Base-by-base conservation (phyloP, 108 stramenopile species). In the Conticribra weissflogii region DNA sequence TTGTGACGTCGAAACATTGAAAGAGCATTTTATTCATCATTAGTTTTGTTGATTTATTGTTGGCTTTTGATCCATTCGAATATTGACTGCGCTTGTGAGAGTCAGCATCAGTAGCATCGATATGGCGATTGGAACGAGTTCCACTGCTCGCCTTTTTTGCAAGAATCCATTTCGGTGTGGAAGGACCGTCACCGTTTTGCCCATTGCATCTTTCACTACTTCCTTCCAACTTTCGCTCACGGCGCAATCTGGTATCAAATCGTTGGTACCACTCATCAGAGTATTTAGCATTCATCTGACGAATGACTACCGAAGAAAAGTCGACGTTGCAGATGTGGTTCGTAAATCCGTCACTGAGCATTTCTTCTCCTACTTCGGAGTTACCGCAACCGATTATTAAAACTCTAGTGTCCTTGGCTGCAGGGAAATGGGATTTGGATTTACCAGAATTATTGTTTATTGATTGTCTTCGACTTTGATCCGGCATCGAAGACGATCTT, bases 281-380 rank as follows among this genome's bases (percentile, higher is more conserved):
- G 44, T 88, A 85, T 54, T 56, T 67, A 7, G 60, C 49, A 31
- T 70, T 67, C 83, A 86, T 86, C 67, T 89, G 85, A 16, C 84
- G 54, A 53, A 89, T 82, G 18, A 89, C 85, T 16, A 88, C 79
- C 0, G 77, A 50, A 14, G 91, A 92, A 63, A 81, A 89, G 63
- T 92, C 91, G 3, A 92, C 56, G 49, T 81, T 81, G 16, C 60
- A 56, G 50, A 89, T 85, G 18, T n/a, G n/a, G n/a, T 80, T 76
- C 14, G 23, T 60, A 77, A 85, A 92, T 24, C 91, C 91, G 83
- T 89, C 91, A 19, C 36, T 12, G 19, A 74, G 48, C 88, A 92
- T 87, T 21, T 86, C 79, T 65, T 87, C 83, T 22, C 74, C 81
- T 24, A 92, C 74, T 22, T 76, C 55, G n/a, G 84, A 85, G 61